Conservation (phyloP, 2,329 filamentous ascomycete genomes). For the Anisogramma anomala region DNA sequence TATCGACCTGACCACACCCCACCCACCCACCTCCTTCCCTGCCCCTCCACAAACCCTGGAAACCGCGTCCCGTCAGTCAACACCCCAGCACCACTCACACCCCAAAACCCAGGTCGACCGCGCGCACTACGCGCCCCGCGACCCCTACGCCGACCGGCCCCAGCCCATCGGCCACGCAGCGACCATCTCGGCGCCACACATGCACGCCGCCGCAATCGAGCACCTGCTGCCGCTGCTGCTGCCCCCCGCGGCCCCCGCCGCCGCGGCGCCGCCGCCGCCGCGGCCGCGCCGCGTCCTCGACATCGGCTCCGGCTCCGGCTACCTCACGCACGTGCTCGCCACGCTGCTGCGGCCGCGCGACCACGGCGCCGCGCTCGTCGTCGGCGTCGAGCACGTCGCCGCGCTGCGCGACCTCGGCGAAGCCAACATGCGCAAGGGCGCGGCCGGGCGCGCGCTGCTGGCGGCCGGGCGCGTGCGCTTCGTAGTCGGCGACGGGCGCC, state of each 20-base stretch:
- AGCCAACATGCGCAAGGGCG: conserved; percentile 53
- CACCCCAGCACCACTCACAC: too few relatives aligned
- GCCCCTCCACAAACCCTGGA: too few relatives aligned
- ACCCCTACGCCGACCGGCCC: conserved; percentile 54
- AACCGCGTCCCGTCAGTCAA: too few relatives aligned
- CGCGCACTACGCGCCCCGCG: conserved; percentile 62
- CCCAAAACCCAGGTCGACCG: conserved; percentile 79
- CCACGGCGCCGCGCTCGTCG: conserved; percentile 58
- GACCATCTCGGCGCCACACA: conserved; percentile 50
- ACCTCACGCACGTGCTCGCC: conserved; percentile 79
- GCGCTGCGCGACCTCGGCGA: conserved; percentile 51
- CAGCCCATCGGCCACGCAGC: conserved; percentile 43
- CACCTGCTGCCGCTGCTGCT: conserved; percentile 31
- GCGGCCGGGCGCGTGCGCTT: conserved; percentile 56
- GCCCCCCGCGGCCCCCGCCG: conserved; percentile 50
- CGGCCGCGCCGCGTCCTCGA: conserved; percentile 50
- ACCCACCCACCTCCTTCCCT: not conserved
- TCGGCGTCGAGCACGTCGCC: conserved; percentile 61
- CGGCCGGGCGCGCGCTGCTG: conserved; percentile 47
- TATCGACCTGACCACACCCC: not conserved
- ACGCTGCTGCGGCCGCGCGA: conserved; percentile 71
- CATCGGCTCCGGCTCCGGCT: conserved; percentile 66
- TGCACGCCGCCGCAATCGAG: conserved; percentile 46
- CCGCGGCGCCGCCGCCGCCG: conserved; percentile 54
- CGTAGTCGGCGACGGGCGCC: conserved; percentile 61